phyloP scores from a whole-genome alignment of 2,329 filamentous ascomycete genomes.

The Epichloe sp. region DNA sequence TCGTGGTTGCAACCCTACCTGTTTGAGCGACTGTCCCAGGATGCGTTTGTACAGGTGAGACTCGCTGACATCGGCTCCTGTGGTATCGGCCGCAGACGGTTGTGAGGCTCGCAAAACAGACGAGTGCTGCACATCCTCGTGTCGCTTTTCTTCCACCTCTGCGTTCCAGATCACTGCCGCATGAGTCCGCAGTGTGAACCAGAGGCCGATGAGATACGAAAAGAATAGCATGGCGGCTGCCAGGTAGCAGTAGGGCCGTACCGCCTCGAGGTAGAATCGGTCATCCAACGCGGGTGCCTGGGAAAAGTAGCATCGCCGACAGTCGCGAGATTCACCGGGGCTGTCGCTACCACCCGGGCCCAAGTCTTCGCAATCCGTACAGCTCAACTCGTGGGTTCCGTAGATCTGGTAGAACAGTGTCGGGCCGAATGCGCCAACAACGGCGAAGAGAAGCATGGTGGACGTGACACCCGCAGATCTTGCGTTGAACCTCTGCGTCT shows the following conservation, averaged over 20 bases:
- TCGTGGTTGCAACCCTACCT: constrained; percentile 55
- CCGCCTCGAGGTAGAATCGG: constrained; percentile 78
- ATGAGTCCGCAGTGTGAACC: constrained; percentile 92
- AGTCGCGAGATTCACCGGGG: constrained; percentile 49
- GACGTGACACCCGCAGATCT: constrained; percentile 92
- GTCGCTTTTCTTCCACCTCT: constrained; percentile 65
- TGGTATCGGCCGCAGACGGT: constrained; percentile 29
- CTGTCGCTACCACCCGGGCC: constrained; percentile 17
- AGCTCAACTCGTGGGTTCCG: constrained; percentile 91
- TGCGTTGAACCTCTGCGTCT: constrained; percentile 96
- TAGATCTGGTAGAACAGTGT: constrained; percentile 98
- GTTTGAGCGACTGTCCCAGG: constrained; percentile 75
- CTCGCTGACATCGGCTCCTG: constrained; percentile 62
- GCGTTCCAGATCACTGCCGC: constrained; percentile 94
- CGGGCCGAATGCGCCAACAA: constrained; percentile 88
- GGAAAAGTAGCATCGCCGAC: constrained; percentile 85
- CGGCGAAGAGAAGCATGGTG: constrained; percentile 93
- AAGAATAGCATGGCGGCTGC: constrained; percentile 76
- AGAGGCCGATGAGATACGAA: constrained; percentile 84
- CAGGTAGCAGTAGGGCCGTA: constrained; percentile 87
- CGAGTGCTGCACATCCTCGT: constrained; percentile 35
- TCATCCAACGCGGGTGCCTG: constrained; percentile 76
- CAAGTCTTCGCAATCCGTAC: constrained; percentile 48
- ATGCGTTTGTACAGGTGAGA: constrained; percentile 88
- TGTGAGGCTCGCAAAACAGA: constrained; percentile 23